Evolutionary conservation across 805 yeast species (phyloP).

Genomic region (Kodamaea nitidulidarum): DNA sequence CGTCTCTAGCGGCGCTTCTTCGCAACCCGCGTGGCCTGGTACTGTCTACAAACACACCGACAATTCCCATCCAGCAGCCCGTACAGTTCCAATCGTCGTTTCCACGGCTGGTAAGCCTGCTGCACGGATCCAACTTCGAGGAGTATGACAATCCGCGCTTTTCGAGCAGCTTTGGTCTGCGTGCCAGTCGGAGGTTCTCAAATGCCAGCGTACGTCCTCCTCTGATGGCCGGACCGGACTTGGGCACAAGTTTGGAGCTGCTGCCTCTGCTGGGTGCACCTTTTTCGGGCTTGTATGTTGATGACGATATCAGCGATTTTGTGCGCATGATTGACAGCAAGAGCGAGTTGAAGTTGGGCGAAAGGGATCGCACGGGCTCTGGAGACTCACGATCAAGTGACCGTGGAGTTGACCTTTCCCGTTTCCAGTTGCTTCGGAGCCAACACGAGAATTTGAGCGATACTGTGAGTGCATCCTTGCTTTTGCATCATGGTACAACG

Average conservation of each 20-base stretch:
- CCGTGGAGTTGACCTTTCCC: conserved; percentile 39
- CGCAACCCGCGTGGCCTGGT: conserved; percentile 47
- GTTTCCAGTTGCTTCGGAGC: conserved; percentile 48
- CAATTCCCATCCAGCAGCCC: conserved; percentile 20
- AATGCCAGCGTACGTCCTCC: conserved; percentile 27
- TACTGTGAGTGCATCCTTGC: conserved; percentile 49
- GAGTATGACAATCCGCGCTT: conserved; percentile 50
- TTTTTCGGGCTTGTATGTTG: conserved; percentile 43
- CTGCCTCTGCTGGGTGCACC: conserved; percentile 26
- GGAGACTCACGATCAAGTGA: too few species aligned
- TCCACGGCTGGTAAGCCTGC: conserved; percentile 37
- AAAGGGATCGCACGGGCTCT: background rate
- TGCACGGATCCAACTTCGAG: conserved; percentile 37
- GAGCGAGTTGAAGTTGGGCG: conserved; percentile 40
- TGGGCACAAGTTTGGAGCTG: conserved; percentile 38
- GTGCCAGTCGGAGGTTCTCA: conserved; percentile 49
- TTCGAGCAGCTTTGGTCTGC: conserved; percentile 70
- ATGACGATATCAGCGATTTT: conserved; percentile 65
- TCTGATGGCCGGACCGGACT: conserved; percentile 15
- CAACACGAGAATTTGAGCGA: conserved; percentile 56
- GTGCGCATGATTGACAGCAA: conserved; percentile 67
- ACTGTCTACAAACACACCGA: conserved; percentile 28
- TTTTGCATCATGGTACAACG: conserved; percentile 22
- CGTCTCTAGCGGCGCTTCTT: conserved; percentile 50
- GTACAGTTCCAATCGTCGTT: conserved; percentile 16